phyloP scores from a whole-genome alignment of 1,284 basidiomycete species.

The Heterobasidion occidentale region DNA sequence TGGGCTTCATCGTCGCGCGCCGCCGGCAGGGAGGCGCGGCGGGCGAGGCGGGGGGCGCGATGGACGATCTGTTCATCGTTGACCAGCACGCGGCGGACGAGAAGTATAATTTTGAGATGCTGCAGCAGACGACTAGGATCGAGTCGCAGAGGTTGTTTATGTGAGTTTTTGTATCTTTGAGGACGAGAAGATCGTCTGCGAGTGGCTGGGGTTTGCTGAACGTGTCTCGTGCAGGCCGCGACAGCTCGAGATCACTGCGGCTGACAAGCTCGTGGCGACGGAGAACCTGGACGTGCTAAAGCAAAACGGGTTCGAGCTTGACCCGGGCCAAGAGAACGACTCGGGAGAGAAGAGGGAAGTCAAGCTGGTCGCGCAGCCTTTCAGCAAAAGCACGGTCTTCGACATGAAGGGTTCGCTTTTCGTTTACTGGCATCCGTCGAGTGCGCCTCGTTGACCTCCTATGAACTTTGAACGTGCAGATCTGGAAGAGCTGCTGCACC shows the following conservation, averaged over 20 bases:
- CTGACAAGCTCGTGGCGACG: slow-evolving; percentile 83
- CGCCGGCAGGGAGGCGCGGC: slow-evolving; percentile 30
- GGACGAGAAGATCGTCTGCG: neutral
- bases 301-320: slow-evolving; percentile 81
- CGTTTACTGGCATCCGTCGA: slow-evolving; percentile 15
- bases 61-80: slow-evolving; percentile 91
- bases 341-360: slow-evolving; percentile 35
- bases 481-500: slow-evolving; percentile 88
- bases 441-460: slow-evolving; percentile 1
- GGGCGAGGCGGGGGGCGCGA: slow-evolving; percentile 12
- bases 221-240: slow-evolving; percentile 48
- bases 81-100: slow-evolving; percentile 91
- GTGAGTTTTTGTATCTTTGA: slow-evolving; percentile 31
- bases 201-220: neutral
- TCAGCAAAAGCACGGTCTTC: slow-evolving; percentile 87
- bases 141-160: slow-evolving; percentile 79
- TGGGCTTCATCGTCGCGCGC: slow-evolving; percentile 89
- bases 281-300: slow-evolving; percentile 81
- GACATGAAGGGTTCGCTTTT: slow-evolving; percentile 47
- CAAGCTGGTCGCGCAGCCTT: slow-evolving; percentile 76
- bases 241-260: slow-evolving; percentile 77
- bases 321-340: slow-evolving; percentile 23
- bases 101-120: slow-evolving; percentile 95
- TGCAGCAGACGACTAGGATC: slow-evolving; percentile 85
- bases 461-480: slow-evolving; percentile 40